Evolutionary conservation across 768 basidiomycete genomes (phyloP).

Genomic region (Tylopilus cervinicoccineus): DNA sequence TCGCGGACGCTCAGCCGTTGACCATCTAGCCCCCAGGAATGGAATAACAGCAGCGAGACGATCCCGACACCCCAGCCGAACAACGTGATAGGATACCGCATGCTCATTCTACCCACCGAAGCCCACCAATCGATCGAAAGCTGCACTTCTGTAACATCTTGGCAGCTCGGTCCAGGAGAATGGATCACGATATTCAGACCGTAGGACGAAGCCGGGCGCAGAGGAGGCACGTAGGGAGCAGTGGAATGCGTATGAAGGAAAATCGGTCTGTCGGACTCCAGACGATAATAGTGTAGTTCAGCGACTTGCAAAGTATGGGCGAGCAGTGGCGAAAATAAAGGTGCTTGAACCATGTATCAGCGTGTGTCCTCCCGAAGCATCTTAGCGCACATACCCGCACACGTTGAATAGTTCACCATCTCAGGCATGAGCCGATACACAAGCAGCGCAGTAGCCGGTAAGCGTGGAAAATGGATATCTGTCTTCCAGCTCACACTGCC

Average conservation of each 20-base stretch:
- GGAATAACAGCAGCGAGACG: slow-evolving; percentile 53
- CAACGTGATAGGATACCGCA: slow-evolving; percentile 71
- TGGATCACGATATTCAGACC: slow-evolving; percentile 59
- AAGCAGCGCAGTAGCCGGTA: slow-evolving; percentile 58
- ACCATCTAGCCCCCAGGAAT: slow-evolving; percentile 40
- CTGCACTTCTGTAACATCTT: slow-evolving; percentile 32
- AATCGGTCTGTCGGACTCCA: slow-evolving; percentile 30
- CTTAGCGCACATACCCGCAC: slow-evolving; percentile 24
- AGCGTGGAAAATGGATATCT: slow-evolving; percentile 47
- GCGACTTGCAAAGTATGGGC: slow-evolving; percentile 52
- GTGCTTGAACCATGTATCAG: slow-evolving; percentile 36
- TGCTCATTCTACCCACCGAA: slow-evolving; percentile 65
- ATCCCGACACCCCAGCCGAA: slow-evolving; percentile 73
- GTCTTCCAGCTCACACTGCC: slow-evolving; percentile 36
- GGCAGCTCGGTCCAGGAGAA: slow-evolving; percentile 51
- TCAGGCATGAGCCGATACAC: slow-evolving; percentile 55
- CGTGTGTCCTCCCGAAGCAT: neutral
- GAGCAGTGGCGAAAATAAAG: slow-evolving; percentile 62
- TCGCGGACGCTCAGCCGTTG: slow-evolving; percentile 43
- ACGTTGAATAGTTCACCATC: slow-evolving; percentile 17
- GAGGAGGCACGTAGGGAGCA: slow-evolving; percentile 56
- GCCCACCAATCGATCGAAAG: slow-evolving; percentile 69
- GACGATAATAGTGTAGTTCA: slow-evolving; percentile 69
- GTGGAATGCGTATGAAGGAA: slow-evolving; percentile 63
- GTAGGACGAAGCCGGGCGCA: slow-evolving; percentile 11